phyloP scores from a whole-genome alignment of 306 rosid genomes.

The Acacia acuminata region DNA sequence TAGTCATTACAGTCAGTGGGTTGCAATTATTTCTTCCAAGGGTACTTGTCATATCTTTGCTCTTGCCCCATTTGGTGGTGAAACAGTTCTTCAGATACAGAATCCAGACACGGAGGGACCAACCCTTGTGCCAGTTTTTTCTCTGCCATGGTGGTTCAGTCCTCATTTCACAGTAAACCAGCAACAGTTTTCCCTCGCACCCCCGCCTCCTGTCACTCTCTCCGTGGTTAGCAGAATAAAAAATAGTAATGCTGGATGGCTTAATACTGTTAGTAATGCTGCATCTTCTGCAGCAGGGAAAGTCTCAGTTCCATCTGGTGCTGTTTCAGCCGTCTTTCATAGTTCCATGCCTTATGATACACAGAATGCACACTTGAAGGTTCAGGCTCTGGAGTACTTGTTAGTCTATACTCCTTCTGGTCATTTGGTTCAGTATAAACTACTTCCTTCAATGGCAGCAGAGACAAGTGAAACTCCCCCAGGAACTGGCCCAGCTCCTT shows the following conservation, averaged over 20 bases:
- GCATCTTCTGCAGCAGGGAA: conserved; percentile 91
- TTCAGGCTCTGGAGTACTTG: conserved; percentile 74
- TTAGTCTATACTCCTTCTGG: conserved; percentile 86
- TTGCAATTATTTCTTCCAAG: conserved; percentile 65
- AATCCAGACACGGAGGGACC: conserved; percentile 60
- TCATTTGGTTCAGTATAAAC: conserved; percentile 74
- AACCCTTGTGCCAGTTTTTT: conserved; percentile 54
- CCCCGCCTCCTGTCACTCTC: conserved; percentile 79
- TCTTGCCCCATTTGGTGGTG: conserved; percentile 76
- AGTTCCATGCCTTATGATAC: conserved; percentile 56
- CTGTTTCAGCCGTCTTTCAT: conserved; percentile 85
- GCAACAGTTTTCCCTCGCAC: conserved; percentile 62
- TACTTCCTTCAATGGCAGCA: conserved; percentile 69
- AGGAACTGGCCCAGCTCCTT: conserved; percentile 51
- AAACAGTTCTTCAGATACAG: conserved; percentile 62
- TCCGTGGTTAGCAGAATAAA: conserved; percentile 95
- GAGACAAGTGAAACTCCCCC: conserved; percentile 64
- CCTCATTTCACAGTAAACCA: conserved; percentile 63
- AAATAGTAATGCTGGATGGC: conserved; percentile 79
- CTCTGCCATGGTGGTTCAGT: conserved; percentile 94
- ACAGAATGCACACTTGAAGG: conserved; percentile 42
- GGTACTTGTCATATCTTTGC: conserved; percentile 82
- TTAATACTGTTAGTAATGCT: conserved; percentile 81
- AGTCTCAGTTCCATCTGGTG: conserved; percentile 79
- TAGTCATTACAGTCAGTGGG: conserved; percentile 74